phyloP scores from a whole-genome alignment of 371 early-diverging fungal genomes.

The Mucor mucedo region DNA sequence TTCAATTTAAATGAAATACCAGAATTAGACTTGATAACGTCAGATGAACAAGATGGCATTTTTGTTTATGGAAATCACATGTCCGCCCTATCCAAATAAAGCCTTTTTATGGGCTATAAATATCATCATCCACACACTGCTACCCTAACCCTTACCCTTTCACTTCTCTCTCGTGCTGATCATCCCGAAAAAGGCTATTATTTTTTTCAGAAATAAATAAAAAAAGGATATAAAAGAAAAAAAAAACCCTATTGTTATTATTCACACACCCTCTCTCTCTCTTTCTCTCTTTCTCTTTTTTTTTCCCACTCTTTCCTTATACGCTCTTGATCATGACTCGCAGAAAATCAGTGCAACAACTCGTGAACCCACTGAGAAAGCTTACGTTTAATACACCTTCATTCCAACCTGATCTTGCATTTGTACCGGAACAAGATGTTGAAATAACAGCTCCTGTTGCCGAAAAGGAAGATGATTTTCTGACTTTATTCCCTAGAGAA shows the following conservation, averaged over 20 bases:
- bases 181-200: slow-evolving; percentile 11
- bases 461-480: slow-evolving; percentile 24
- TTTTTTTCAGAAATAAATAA: background rate
- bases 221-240: slow-evolving; percentile 4
- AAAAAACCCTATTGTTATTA: slow-evolving; percentile 10
- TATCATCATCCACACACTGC: no score
- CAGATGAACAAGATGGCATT: slow-evolving; percentile 61
- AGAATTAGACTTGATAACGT: slow-evolving; percentile 42
- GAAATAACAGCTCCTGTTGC: background rate
- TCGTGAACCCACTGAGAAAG: slow-evolving; percentile 44
- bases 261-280: slow-evolving; percentile 11
- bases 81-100: background rate
- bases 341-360: slow-evolving; percentile 41
- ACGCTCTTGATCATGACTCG: slow-evolving; percentile 28
- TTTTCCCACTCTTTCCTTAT: slow-evolving; percentile 16
- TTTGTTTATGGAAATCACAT: slow-evolving; percentile 46
- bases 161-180: slow-evolving; percentile 8
- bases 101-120: background rate
- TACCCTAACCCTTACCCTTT: no score
- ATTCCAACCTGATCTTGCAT: slow-evolving; percentile 8
- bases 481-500: slow-evolving; percentile 44
- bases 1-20: slow-evolving; percentile 64
- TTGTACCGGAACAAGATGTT: slow-evolving; percentile 20
- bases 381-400: slow-evolving; percentile 11
- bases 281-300: slow-evolving; percentile 13